Evolutionary conservation across 345 rosid species (phyloP), one percentile per base, ranked within the genome.

Genomic region (Hypericum androsaemum): DNA sequence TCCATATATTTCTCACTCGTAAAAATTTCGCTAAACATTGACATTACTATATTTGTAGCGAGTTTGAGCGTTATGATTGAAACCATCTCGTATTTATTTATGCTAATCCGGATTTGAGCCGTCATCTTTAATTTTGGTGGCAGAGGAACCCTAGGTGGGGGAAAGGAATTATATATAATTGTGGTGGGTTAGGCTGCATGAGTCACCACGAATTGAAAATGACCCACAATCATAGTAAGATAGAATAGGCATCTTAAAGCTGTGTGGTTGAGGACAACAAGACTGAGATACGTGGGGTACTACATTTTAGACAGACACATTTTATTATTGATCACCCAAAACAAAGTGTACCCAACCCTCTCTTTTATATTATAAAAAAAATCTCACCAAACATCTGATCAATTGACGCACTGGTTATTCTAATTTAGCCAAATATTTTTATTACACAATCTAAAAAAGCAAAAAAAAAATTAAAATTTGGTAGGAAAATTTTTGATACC

Each of bases 201-300:
- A 50, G 67, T 47, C 62, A 68, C 53, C 72, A 76, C 62, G 63
- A 55, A 43, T 10, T 67, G 86, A 74, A 63, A 70, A 71, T 57
- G 80, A 74, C 74, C 35, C 43, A 13, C 80, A 77, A 74, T 77
- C 74, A 77, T 72, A 47, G 67, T 76, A 75, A 70, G 74, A 65
- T 64, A 61, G 80, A 77, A 77, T 72, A 56, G 59, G 78, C 74
- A 72, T 72, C 75, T 22, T 68, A 71, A 57, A 50, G 59, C 55
- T 56, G 45, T 64, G 50, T 40, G 62, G 60, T 60, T 54, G 73
- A 71, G 67, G 79, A 73, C 80, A 79, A 62, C 62, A 38, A 16
- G 71, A 69, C 75, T 69, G 75, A 64, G 81, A 74, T 70, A 65
- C 63, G 76, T 72, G 78, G 78, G 82, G 55, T 42, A 56, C 22